phyloP scores from a whole-genome alignment of 2,329 filamentous ascomycete species.

The Paraphaeosphaeria sporulosa region DNA sequence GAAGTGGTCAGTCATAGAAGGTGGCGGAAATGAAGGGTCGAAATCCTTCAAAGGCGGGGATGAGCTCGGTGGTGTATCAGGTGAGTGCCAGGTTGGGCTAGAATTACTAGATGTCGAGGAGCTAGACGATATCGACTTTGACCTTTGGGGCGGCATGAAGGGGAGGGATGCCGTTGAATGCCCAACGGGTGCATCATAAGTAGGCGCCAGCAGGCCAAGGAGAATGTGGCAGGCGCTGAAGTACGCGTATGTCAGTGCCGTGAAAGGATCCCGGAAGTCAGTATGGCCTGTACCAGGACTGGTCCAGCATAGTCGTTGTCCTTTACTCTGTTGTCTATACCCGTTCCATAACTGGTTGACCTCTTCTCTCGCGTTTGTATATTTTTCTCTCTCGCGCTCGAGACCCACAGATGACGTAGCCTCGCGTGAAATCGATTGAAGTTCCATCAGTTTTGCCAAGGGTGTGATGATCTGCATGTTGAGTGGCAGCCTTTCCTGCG shows the following conservation, averaged over 20 bases:
- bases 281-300: conserved; percentile 10
- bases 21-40: background rate
- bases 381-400: conserved; percentile 2
- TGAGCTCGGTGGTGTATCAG: conserved; percentile 1
- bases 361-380: conserved; percentile 7
- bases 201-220: conserved; percentile 18
- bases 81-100: background rate
- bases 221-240: conserved; percentile 26
- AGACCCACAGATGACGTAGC: background rate
- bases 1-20: conserved; percentile 7
- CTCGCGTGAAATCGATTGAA: background rate
- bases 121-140: background rate
- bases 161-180: background rate
- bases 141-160: background rate
- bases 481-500: conserved; percentile 8
- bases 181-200: background rate
- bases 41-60: background rate
- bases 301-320: conserved; percentile 15
- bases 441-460: conserved; percentile 1
- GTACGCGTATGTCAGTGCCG: conserved; percentile 25
- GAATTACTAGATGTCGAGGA: background rate
- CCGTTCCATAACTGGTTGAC: conserved; percentile 9
- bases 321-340: conserved; percentile 1
- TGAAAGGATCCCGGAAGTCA: conserved; percentile 28
- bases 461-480: conserved; percentile 14